Evolutionary conservation across 305 asterid genomes (phyloP), one percentile per base, ranked within the genome.

Genomic region (Nicotiana rustica): DNA sequence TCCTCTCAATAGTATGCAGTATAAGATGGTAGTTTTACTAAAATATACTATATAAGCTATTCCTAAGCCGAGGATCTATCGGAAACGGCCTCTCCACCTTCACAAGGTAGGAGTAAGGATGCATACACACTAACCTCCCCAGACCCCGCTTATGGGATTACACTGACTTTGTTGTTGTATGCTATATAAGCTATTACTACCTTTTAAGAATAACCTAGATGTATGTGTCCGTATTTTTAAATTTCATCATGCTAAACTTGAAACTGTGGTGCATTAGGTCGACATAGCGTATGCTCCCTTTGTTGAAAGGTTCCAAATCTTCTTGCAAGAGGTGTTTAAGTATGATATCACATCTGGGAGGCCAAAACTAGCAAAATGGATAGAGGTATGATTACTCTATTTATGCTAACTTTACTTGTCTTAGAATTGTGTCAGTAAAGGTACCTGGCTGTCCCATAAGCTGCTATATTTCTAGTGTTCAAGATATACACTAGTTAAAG

Each of bases 301-400:
- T 66, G 44, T 95, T 10, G 97, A 93, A 85, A 90, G 97, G 90
- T 81, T 66, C 67, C 89, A 88, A 17, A 64, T 86, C 64, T 88
- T 90, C 81, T 69, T 91, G 6, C 75, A 76, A 55, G 89, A 90
- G 25, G 84, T 65, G 65, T 91, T 86, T 86, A 79, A 90, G 41
- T 84, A 90, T 84, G 96, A 93, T 77, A 81, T 93, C 41, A 88
- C 91, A 61, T 75, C 91, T 5, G 93, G 94, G 83, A 90, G 97
- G 85, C 96, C 95, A 79, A 90, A 90, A 56, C 85, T 94, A 76
- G 92, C 96, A 31, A 78, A 84, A 66, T 94, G 93, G 94, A 83
- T 90, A 59, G 91, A 92, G 92, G 94, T 92, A 88, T 77, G 73
- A 67, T 5, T 66, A 67, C 75, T 35, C 75, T 33, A 38, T 38